Evolutionary conservation across 208 protist genomes (phyloP), one percentile per base, ranked within the genome.

Genomic region (Jaenimonas drosophilae): DNA sequence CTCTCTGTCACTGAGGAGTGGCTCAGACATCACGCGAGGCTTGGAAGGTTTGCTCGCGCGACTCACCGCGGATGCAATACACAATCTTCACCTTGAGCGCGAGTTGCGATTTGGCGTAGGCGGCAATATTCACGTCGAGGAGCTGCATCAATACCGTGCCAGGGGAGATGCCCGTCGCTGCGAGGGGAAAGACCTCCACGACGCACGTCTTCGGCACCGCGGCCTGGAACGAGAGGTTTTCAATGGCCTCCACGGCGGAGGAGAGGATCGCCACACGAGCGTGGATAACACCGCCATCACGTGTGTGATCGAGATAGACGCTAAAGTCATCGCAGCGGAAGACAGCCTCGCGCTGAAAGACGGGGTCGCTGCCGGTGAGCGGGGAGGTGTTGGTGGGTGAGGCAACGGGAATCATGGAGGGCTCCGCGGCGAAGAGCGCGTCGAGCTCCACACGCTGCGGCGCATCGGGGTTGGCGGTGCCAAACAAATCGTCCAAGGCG

Each of bases 401-500:
- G 7, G 30, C 30, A 34, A n/a, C 9, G 9, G 37, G 37, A 11
- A 6, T 20, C 9, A 17, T 65, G 2, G 29, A 1, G 23, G 42
- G 42, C 23, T 46, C 52, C 16, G 6, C 36, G n/a, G 42, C 23
- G 4, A 50, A 23, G 30, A 7, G 2, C 20, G 27, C n/a, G 2
- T 5, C 4, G 0, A 32, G 25, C 4, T 28, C 28, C 30, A 49
- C 16, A 21, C 39, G 37, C 20, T 30, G 38, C 12, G 39, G 23
- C 12, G 58, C 58, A 39, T 37, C 70, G 25, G 53, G 58, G 0
- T 40, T 50, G 3, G 54, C 70, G 28, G 70, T 70, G 55, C 65
- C 66, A 41, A 89, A 93, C 20, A 90, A 55, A 48, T 88, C 69
- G 32, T 89, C 80, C 30, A 89, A 59, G 2, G 59, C 70, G 25